A percentile compares a stretch with the other conserved stretches of the same genome.
Evolutionary conservation across 495 filamentous ascomycete species (phyloP).

Genomic region (Pyrenula aspistea): DNA sequence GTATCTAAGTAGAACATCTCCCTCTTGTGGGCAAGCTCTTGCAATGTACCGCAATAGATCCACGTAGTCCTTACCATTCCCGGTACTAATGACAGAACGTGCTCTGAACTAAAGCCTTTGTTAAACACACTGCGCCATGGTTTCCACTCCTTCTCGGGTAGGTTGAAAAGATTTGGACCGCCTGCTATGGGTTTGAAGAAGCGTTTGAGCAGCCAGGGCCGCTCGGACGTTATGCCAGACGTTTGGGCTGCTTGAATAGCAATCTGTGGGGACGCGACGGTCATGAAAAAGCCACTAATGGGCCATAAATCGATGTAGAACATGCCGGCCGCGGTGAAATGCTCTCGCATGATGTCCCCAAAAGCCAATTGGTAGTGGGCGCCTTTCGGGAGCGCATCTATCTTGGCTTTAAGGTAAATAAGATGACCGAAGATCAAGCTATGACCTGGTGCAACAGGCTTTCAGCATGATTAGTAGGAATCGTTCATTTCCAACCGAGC

Average conservation of each 20-base stretch:
- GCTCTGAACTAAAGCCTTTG: constrained; percentile 11
- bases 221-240: constrained; percentile 2
- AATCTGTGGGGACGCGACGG: constrained; percentile 9
- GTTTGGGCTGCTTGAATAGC: constrained; percentile 9
- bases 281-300: constrained; percentile 8
- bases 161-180: constrained; percentile 13
- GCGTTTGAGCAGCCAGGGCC: constrained; percentile 7
- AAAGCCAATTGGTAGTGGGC: background rate
- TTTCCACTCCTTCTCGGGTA: constrained; percentile 10
- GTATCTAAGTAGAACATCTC: constrained; percentile 5
- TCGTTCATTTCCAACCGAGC: too few relatives aligned
- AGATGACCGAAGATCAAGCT: constrained; percentile 9
- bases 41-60: constrained; percentile 2
- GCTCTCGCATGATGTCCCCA: constrained; percentile 7
- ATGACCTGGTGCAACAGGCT: too few relatives aligned
- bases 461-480: too few relatives aligned
- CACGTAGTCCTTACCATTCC: background rate
- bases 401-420: constrained; percentile 6
- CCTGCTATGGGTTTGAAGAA: constrained; percentile 13
- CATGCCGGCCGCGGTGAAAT: constrained; percentile 10
- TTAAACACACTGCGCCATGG: constrained; percentile 11
- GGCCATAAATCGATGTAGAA: constrained; percentile 26
- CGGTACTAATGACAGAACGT: constrained; percentile 3
- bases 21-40: constrained; percentile 1
- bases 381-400: background rate